Evolutionary conservation across 306 rosid genomes (phyloP).

Genomic region (Dryas alaskensis): DNA sequence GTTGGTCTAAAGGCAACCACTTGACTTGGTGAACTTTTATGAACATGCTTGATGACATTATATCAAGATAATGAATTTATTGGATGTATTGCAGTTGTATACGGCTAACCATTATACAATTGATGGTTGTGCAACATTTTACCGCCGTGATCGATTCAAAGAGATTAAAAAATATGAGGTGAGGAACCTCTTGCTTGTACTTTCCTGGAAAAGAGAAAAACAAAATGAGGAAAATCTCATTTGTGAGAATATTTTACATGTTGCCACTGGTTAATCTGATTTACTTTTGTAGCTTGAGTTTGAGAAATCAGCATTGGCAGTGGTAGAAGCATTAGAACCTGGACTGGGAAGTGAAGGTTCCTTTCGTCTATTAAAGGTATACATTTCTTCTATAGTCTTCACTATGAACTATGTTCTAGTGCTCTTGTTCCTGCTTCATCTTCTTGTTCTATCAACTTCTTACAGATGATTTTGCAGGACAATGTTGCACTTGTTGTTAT

Average conservation of each 20-base stretch:
- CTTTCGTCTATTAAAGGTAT: conserved; percentile 20
- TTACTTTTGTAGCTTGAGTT: conserved; percentile 31
- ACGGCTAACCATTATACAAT: neutral
- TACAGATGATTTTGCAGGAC: conserved; percentile 15
- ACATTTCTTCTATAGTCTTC: neutral
- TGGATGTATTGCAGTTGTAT: conserved; percentile 23
- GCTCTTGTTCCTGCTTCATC: neutral
- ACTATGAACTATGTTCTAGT: neutral
- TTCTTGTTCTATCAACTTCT: neutral
- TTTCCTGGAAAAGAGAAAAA: neutral
- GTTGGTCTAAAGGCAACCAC: neutral
- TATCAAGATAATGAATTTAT: neutral
- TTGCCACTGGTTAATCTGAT: neutral
- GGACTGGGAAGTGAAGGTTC: conserved; percentile 9
- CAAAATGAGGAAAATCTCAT: neutral
- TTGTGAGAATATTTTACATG: neutral
- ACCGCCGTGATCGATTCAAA: conserved; percentile 27
- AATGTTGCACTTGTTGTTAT: conserved; percentile 33
- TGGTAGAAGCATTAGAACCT: conserved; percentile 20
- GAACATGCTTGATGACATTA: neutral
- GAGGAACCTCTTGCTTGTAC: conserved; percentile 7
- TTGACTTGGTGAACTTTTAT: neutral
- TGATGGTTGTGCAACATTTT: conserved; percentile 44
- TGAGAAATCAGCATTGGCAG: neutral
- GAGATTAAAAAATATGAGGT: conserved; percentile 29